Conservation (phyloP, 2,329 filamentous ascomycete genomes). For the Aspergillus sp. region DNA sequence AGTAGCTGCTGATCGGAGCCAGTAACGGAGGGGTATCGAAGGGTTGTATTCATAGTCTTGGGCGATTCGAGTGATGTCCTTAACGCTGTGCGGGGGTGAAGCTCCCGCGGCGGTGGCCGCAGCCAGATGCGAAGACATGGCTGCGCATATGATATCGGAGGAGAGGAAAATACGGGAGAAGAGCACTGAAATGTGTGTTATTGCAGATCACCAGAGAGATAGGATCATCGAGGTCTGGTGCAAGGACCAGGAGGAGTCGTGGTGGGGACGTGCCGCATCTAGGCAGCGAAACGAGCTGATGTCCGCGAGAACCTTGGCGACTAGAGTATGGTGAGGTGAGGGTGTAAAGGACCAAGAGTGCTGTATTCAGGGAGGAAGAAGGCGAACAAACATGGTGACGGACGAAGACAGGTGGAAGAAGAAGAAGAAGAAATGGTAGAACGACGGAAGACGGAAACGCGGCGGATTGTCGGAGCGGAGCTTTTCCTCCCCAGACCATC, state of each 20-base stretch:
- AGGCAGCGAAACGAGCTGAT: slow-evolving; percentile 10
- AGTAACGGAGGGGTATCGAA: slow-evolving; percentile 72
- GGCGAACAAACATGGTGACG: background rate
- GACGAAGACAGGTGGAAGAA: background rate
- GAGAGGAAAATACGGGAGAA: background rate
- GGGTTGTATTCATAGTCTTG: slow-evolving; percentile 78
- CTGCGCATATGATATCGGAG: slow-evolving; percentile 2
- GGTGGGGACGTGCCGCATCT: slow-evolving; percentile 20
- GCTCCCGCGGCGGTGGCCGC: slow-evolving; percentile 31
- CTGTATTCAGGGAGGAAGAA: background rate
- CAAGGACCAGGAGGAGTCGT: slow-evolving; percentile 14
- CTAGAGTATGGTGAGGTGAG: too few species aligned
- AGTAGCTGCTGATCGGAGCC: slow-evolving; percentile 76
- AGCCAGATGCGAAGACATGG: slow-evolving; percentile 25
- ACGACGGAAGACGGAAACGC: background rate
- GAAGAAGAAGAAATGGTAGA: background rate
- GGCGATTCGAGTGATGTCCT: slow-evolving; percentile 73
- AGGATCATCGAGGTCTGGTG: slow-evolving; percentile 15
- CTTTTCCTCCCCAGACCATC: background rate
- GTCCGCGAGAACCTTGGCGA: too few species aligned
- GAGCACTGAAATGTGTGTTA: background rate
- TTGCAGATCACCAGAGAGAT: background rate
- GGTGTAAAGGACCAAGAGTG: too few species aligned
- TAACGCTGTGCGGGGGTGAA: slow-evolving; percentile 63
- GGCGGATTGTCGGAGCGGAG: background rate